These are phyloP conservation scores for Leptoxyphium fumago DNA, from an alignment of 2,329 filamentous ascomycete genomes.

Conservation along the genomic window DNA sequence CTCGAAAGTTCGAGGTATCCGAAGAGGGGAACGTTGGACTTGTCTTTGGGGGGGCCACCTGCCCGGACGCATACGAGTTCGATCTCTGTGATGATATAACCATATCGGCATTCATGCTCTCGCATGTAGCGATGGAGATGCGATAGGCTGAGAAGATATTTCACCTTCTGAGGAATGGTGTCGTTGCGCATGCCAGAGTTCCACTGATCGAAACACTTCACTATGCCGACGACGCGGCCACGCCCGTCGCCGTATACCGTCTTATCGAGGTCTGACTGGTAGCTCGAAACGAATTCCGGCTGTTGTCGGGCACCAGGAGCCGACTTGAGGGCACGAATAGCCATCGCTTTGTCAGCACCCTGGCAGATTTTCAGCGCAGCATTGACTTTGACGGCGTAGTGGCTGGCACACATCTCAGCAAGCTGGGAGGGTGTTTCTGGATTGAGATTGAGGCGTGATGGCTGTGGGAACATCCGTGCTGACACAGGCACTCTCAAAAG, in stretches of 20 bases:
- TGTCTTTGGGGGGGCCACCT: constrained; percentile 34
- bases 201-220: constrained; percentile 85
- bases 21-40: constrained; percentile 54
- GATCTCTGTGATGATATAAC: constrained; percentile 92
- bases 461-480: constrained; percentile 44
- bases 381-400: constrained; percentile 80
- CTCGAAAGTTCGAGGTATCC: constrained; percentile 67
- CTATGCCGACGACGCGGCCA: constrained; percentile 63
- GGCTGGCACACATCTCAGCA: constrained; percentile 57
- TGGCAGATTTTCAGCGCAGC: constrained; percentile 65
- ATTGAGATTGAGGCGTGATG: constrained; percentile 41
- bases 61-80: constrained; percentile 83
- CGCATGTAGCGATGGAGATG: constrained; percentile 87
- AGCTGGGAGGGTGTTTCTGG: constrained; percentile 61
- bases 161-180: constrained; percentile 68
- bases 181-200: constrained; percentile 88
- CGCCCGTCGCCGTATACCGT: constrained; percentile 32
- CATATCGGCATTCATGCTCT: constrained; percentile 82
- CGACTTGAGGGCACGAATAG: constrained; percentile 26
- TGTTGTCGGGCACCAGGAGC: constrained; percentile 35
- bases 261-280: constrained; percentile 37
- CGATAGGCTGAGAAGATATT: constrained; percentile 75
- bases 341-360: constrained; percentile 47
- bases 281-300: constrained; percentile 51
- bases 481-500: constrained; percentile 52